Evolutionary conservation across 2,329 filamentous ascomycete genomes (phyloP).

Genomic region (Capronia epimyces): DNA sequence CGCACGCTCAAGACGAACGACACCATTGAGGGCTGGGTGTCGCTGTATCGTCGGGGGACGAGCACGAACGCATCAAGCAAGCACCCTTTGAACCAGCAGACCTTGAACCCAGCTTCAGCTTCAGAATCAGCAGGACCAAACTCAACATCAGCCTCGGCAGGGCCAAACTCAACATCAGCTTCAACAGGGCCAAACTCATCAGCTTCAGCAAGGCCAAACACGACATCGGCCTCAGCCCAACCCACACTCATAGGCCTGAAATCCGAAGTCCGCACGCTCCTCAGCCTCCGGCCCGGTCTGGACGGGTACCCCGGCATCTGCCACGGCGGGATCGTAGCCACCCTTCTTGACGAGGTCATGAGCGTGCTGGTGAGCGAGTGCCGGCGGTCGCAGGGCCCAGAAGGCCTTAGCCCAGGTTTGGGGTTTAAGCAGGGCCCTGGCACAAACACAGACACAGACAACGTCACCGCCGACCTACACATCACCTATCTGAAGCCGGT

Average conservation of each 20-base stretch:
- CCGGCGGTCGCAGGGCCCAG: conserved; percentile 1
- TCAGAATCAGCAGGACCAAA: too few species aligned
- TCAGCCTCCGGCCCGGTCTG: conserved; percentile 11
- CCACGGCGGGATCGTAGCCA: conserved; percentile 19
- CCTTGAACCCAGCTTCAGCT: too few species aligned
- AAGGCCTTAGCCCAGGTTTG: too few species aligned
- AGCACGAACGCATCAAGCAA: neutral
- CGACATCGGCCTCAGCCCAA: too few species aligned
- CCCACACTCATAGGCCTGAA: neutral
- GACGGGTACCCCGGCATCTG: conserved; percentile 14
- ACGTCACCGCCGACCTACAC: conserved; percentile 15
- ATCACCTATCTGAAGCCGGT: conserved; percentile 14
- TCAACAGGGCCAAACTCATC: too few species aligned
- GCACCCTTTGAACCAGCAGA: too few species aligned
- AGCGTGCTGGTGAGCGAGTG: conserved; percentile 13
- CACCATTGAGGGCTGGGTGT: conserved; percentile 13
- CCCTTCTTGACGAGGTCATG: conserved; percentile 18
- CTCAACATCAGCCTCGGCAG: too few species aligned
- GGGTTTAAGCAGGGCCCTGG: too few species aligned
- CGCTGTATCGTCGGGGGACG: conserved; percentile 6
- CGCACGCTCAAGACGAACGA: conserved; percentile 9
- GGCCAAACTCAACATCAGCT: too few species aligned
- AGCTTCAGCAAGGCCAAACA: too few species aligned
- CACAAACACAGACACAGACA: too few species aligned
- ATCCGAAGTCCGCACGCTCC: conserved; percentile 9